phyloP scores from a whole-genome alignment of 169 alveolate species.

The Cryptosporidium muris region DNA sequence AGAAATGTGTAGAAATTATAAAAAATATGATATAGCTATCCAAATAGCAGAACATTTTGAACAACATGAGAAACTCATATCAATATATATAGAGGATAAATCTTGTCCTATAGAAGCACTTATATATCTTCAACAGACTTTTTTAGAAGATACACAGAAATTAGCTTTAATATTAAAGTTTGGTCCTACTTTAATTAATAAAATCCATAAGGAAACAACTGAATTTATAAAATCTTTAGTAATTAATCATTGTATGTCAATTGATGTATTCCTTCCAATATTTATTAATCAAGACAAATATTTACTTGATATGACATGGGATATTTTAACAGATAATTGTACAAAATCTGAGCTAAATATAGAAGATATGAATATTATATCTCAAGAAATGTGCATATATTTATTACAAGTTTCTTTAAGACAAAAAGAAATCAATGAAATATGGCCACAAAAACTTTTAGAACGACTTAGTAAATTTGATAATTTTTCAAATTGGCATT shows the following conservation, averaged over 20 bases:
- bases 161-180: conserved; percentile 37
- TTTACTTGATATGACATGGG: conserved; percentile 53
- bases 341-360: conserved; percentile 4
- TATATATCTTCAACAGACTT: conserved; percentile 33
- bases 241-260: conserved; percentile 41
- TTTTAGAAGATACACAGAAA: conserved; percentile 46
- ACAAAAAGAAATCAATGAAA: conserved; percentile 19
- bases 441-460: conserved; percentile 32
- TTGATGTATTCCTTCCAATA: conserved; percentile 64
- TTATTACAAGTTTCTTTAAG: conserved; percentile 53
- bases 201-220: conserved; percentile 51
- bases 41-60: conserved; percentile 45
- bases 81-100: conserved; percentile 52
- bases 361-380: conserved; percentile 42
- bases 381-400: conserved; percentile 51
- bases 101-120: conserved; percentile 41
- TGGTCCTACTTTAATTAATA: conserved; percentile 49
- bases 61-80: conserved; percentile 46
- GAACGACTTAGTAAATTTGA: conserved; percentile 45
- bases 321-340: conserved; percentile 28
- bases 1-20: conserved; percentile 56
- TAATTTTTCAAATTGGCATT: conserved; percentile 65
- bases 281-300: conserved; percentile 46
- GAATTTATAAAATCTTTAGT: conserved; percentile 33
- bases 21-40: conserved; percentile 58